Conservation (phyloP, 768 basidiomycete species). For the Calocybe indica region DNA sequence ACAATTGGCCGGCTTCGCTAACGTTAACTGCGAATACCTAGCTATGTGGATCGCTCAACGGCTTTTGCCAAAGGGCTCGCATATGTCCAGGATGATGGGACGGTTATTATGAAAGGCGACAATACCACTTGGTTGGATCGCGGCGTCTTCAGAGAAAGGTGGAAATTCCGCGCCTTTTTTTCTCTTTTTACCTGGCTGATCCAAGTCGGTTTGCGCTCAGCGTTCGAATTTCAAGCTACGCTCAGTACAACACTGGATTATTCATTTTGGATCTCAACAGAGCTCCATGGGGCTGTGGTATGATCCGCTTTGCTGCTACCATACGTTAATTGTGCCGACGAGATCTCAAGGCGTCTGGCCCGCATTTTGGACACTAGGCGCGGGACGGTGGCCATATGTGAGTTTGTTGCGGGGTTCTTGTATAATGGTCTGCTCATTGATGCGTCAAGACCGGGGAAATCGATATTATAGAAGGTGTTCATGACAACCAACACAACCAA, state of each 20-base stretch:
- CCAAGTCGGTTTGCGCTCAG: conserved; percentile 18
- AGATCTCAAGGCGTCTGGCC: conserved; percentile 46
- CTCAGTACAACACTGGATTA: conserved; percentile 67
- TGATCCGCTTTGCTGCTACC: conserved; percentile 12
- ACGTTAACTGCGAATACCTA: conserved; percentile 18
- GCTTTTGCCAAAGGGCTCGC: conserved; percentile 52
- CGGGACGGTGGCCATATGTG: conserved; percentile 59
- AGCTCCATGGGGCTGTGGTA: conserved; percentile 89
- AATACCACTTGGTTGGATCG: conserved; percentile 48
- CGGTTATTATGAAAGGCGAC: conserved; percentile 75
- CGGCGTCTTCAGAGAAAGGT: conserved; percentile 63
- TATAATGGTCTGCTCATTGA: conserved; percentile 5
- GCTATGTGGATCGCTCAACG: conserved; percentile 52
- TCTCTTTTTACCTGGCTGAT: background rate
- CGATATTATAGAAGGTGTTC: conserved; percentile 81
- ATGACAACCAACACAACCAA: conserved; percentile 81
- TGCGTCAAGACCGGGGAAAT: conserved; percentile 63
- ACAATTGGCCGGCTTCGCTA: background rate
- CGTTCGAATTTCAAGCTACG: conserved; percentile 68
- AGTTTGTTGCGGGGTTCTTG: conserved; percentile 16
- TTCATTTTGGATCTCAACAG: conserved; percentile 80
- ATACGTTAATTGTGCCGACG: background rate
- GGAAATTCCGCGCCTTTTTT: background rate
- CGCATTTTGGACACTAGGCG: conserved; percentile 70
- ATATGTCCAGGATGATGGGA: conserved; percentile 49